Conservation (phyloP, 352 stramenopile genomes). For the Phytophthora quininea region DNA sequence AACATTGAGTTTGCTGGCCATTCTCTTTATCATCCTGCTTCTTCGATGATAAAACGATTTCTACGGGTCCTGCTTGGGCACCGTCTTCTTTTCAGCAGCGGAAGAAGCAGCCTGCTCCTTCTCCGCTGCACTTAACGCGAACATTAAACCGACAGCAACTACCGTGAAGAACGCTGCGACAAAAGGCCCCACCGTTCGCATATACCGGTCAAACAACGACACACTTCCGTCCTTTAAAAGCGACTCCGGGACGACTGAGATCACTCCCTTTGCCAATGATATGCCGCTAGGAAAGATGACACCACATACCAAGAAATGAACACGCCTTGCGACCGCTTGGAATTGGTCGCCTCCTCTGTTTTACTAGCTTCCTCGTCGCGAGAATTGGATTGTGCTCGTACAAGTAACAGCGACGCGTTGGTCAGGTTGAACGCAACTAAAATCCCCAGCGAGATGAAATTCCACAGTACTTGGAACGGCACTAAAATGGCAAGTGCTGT, state of each 20-base stretch:
- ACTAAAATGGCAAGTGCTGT: conserved; percentile 75
- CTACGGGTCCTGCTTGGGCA: conserved; percentile 17
- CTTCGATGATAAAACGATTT: conserved; percentile 28
- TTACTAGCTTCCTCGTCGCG: conserved; percentile 14
- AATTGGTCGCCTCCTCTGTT: background rate
- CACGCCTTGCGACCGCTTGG: conserved; percentile 31
- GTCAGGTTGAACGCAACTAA: conserved; percentile 91
- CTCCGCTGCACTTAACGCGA: conserved; percentile 57
- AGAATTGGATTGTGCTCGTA: conserved; percentile 45
- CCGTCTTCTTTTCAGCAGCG: conserved; percentile 10
- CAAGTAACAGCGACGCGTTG: conserved; percentile 83
- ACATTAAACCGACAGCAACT: conserved; percentile 58
- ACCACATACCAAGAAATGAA: conserved; percentile 59
- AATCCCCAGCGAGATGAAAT: conserved; percentile 92
- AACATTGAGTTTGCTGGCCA: background rate
- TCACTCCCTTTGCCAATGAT: conserved; percentile 76
- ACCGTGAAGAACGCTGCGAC: conserved; percentile 61
- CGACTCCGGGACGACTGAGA: conserved; percentile 41
- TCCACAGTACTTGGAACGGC: conserved; percentile 88
- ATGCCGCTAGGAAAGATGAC: conserved; percentile 69
- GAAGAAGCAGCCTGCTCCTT: conserved; percentile 15
- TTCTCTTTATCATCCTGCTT: conserved; percentile 19
- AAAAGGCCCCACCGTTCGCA: conserved; percentile 48
- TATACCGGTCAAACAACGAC: conserved; percentile 59
- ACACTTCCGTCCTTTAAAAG: conserved; percentile 1